phyloP scores from a whole-genome alignment of 2,329 filamentous ascomycete genomes.

The Nemania serpens region DNA sequence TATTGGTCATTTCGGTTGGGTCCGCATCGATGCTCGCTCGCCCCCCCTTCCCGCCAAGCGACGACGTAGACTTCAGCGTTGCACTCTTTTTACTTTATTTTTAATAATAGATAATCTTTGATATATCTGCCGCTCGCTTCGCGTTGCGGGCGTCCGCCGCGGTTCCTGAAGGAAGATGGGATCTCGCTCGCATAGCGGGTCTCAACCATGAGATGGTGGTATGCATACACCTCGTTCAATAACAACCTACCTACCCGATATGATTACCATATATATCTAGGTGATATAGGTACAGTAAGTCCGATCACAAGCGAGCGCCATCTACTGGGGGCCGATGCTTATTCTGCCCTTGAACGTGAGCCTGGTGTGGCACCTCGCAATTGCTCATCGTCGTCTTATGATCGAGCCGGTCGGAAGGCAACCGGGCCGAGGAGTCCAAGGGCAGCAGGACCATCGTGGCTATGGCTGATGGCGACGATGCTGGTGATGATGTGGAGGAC shows the following conservation, averaged over 20 bases:
- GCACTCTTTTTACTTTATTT: slow-evolving; percentile 5
- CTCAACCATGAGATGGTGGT: background rate
- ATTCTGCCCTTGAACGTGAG: no score
- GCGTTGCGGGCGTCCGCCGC: background rate
- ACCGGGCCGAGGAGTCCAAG: slow-evolving; percentile 17
- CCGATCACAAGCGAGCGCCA: background rate
- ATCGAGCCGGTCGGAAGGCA: slow-evolving; percentile 19
- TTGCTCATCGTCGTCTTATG: slow-evolving; percentile 10
- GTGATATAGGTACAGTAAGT: background rate
- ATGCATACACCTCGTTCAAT: background rate
- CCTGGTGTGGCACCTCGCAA: background rate
- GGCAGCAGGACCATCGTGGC: background rate
- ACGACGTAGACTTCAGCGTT: background rate
- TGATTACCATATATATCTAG: background rate
- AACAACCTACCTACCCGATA: background rate
- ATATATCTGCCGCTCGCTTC: background rate
- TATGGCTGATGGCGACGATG: slow-evolving; percentile 20
- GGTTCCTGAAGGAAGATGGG: background rate
- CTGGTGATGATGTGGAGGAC: no score
- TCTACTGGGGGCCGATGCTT: background rate
- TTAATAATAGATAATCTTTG: background rate
- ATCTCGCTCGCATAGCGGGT: slow-evolving; percentile 11
- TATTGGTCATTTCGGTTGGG: background rate
- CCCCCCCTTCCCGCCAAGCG: background rate
- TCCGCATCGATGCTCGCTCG: background rate